Base-by-base conservation (phyloP, 768 basidiomycete genomes). In the Hydnomerulius pinastri region DNA sequence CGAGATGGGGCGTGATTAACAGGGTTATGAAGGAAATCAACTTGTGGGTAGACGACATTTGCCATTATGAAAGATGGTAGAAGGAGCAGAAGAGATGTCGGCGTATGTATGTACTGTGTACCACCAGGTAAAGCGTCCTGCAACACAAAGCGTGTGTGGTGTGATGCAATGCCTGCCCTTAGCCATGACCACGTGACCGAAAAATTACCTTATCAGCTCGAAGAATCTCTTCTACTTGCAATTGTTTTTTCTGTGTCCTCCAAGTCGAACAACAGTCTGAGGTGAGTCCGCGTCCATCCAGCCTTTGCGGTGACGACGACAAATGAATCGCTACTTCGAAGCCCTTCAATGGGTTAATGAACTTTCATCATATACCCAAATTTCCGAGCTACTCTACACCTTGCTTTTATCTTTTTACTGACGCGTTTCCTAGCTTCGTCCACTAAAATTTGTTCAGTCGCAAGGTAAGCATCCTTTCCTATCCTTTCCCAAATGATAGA, bases 271-370 rank as follows among this genome's bases (percentile, higher is more conserved):
- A 1, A 4, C 11, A 55, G 30, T 41, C 64, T 36, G 40, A 44
- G 55, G 72, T 71, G 68, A 76, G 72, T 69, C 63, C 25, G 48
- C 56, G 23, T 59, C 48, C 58, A 17, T 17, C 21, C 38, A 29
- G 13, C 27, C 29, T 50, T 53, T 46, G 63, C 71, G 28, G 70
- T 79, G 89, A 91, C 77, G 88, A 90, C 66, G 77, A 66, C 69
- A 57, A n/a, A 74, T 71, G 87, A 89, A 91, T 90, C 88, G 87
- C 87, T 90, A 91, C 89, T 82, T 89, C 66, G 89, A 91, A 82
- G 83, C 82, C 58, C 65, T 67, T 54, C 46, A 21, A 6, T 51
- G 54, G 71, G 87, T 80, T 85, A 20, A 78, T 90, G 88, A 91
- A 73, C 68, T 66, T 71, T 66, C 73, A 76, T 74, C 66, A 80